Base-by-base conservation (phyloP, 1,284 basidiomycete species). In the Cutaneotrichosporon mucoides region DNA sequence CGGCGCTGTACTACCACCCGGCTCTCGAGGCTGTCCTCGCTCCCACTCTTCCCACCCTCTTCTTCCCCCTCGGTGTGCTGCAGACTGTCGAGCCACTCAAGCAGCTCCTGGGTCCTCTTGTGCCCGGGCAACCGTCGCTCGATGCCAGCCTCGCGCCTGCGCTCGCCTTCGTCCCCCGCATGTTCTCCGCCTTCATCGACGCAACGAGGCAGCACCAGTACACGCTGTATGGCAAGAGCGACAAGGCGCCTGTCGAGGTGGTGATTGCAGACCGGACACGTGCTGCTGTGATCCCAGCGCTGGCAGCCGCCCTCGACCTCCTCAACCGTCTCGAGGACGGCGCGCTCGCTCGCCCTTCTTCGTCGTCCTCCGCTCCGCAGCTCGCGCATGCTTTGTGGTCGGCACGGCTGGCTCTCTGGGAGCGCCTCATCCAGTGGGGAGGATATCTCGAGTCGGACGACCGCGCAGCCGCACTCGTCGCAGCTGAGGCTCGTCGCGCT, bases 371-470 rank as follows among this genome's bases (percentile, higher is more conserved):
- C 0, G 46, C 36, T 13, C 45, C 54, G 0, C n/a, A 34, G 13
- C 44, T 49, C 0, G 47, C 51, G 1, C 35, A 40, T 5, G 57
- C 49, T 0, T 36, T 61, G 3, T 69, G 65, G 66, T 24, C 51
- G 6, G 57, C 70, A 2, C 64, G 66, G 8, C 34, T 42, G 0
- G 48, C 34, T 1, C 37, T 75, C 0, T 77, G 76, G 76, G 47
- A 56, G 10, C 61, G 59, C 0, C 50, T 77, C 4, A 54, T 64
- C 13, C 40, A 38, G 3, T 77, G 76, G 76, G 74, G 74, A 33
- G 74, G 74, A 24, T 77, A 76, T 53, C 65, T 76, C 50, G 76
- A 76, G 61, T 59, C 66, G 11, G 73, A 77, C 43, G 57, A 40
- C 2, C 49, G 43, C 0, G 74, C 73, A 58, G 57, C 60, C 5